Base-by-base conservation (phyloP, 768 basidiomycete species). In the Panaeolus papilionaceus region DNA sequence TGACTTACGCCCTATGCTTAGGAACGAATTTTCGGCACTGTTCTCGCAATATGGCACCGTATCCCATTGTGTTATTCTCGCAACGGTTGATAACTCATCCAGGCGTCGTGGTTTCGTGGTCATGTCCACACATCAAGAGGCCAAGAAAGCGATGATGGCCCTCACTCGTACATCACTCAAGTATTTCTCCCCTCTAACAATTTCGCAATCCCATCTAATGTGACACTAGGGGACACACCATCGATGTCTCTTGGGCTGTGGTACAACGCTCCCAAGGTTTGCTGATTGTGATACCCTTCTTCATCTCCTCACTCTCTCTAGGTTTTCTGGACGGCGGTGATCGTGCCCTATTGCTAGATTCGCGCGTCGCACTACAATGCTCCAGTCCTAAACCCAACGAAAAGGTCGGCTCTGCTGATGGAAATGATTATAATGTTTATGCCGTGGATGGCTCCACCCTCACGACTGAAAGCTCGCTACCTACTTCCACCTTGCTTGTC, bases 171-270 rank as follows among this genome's bases (percentile, higher is more conserved):
- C 86, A 23, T 88, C 89, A 71, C 83, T 92, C 69, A 91, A 90
- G 92, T 92, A 71, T 66, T 62, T 42, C 20, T 47, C 18, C 12
- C 12, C 62, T 39, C 33, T 23, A 8, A 7, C 23, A 9, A 18
- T 38, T 6, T 14, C 3, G 14, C 58, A 67, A 54, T 70, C 39
- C 70, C 66, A 65, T 58, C 69, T 45, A 54, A 51, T 40, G 61
- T 62, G 12, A 47, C 44, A 39, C 12, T 62, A 93, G 91, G 73
- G 91, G 92, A 7, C 89, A 93, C 72, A 82, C 84, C 20, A 86
- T 94, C 58, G 92, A 94, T 74, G 86, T 94, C 63, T 93, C 92
- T 6, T 94, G 92, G 92, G 93, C 92, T 18, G 92, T 94, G 26
- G 92, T 94, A 42, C 92, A 94, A 71, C 91, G 92, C 54, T 94